A percentile compares a stretch with the other conserved stretches of the same genome.
phyloP scores from a whole-genome alignment of 2,329 filamentous ascomycete genomes.

The Ilyonectria sp. region DNA sequence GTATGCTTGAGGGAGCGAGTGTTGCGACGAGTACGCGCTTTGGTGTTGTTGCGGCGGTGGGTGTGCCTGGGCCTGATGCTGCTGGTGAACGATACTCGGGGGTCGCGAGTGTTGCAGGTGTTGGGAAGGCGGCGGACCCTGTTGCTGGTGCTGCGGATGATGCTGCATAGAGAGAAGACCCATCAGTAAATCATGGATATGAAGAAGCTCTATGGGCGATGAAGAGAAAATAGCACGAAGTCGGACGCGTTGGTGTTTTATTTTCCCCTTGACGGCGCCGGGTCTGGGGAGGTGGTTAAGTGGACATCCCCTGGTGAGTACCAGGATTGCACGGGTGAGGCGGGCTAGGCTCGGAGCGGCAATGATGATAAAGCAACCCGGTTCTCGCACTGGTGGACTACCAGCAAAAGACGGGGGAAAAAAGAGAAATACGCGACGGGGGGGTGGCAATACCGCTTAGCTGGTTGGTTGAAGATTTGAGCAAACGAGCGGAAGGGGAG shows the following conservation, averaged over 20 bases:
- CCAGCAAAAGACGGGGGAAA: conserved; percentile 42
- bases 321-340: conserved; percentile 66
- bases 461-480: conserved; percentile 33
- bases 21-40: conserved; percentile 77
- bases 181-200: conserved; percentile 67
- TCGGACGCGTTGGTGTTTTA: conserved; percentile 67
- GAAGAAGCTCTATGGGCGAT: conserved; percentile 53
- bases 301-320: conserved; percentile 59
- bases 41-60: conserved; percentile 75
- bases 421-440: conserved; percentile 38
- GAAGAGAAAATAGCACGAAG: conserved; percentile 55
- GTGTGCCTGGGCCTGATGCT: conserved; percentile 78
- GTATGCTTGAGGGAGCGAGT: conserved; percentile 78
- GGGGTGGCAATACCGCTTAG: conserved; percentile 52
- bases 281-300: conserved; percentile 61
- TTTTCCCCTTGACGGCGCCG: conserved; percentile 63
- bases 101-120: conserved; percentile 81
- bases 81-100: conserved; percentile 81
- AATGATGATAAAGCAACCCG: conserved; percentile 58
- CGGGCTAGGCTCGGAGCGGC: conserved; percentile 62
- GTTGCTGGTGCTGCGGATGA: conserved; percentile 81
- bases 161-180: conserved; percentile 78
- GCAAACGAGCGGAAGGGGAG: conserved; percentile 33
- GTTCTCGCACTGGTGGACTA: conserved; percentile 47
- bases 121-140: conserved; percentile 78